A percentile compares a stretch with the other conserved stretches of the same genome.
Evolutionary conservation across 1,284 basidiomycete species (phyloP).

Genomic region (Meripilus lineatus): DNA sequence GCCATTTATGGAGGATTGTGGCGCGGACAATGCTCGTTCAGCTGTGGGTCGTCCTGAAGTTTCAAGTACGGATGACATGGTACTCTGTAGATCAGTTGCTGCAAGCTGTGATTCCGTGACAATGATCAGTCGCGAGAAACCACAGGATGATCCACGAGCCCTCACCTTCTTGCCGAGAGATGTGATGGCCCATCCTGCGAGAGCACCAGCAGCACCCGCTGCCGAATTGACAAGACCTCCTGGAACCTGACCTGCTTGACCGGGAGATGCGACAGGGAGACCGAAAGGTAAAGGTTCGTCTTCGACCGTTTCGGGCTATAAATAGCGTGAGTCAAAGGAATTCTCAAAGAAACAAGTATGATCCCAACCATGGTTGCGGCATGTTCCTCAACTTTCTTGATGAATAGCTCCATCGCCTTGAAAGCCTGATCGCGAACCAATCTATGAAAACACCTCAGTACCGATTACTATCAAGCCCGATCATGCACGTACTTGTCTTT

Average conservation of each 20-base stretch:
- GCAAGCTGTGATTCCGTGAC: conserved; percentile 44
- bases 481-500: conserved; percentile 76
- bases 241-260: conserved; percentile 18
- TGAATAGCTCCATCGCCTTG: conserved; percentile 83
- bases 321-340: conserved; percentile 2
- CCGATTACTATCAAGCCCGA: too few species aligned
- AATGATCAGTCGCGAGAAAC: background rate
- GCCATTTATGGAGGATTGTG: conserved; percentile 17
- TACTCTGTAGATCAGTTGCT: conserved; percentile 66
- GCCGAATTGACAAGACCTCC: conserved; percentile 74
- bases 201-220: conserved; percentile 82
- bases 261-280: too few species aligned
- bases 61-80: conserved; percentile 36
- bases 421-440: conserved; percentile 92
- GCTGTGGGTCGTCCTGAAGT: conserved; percentile 17
- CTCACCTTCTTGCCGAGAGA: conserved; percentile 74
- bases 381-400: conserved; percentile 79
- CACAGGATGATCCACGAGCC: background rate
- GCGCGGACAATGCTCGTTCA: conserved; percentile 27
- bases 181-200: conserved; percentile 94
- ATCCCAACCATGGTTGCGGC: conserved; percentile 70
- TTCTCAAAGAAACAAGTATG: too few species aligned
- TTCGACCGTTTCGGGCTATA: conserved; percentile 74
- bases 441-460: conserved; percentile 41
- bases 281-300: too few species aligned